These are phyloP conservation scores for Parachlorella kessleri DNA, from an alignment of 139 green algal species.

Conservation along the genomic window DNA sequence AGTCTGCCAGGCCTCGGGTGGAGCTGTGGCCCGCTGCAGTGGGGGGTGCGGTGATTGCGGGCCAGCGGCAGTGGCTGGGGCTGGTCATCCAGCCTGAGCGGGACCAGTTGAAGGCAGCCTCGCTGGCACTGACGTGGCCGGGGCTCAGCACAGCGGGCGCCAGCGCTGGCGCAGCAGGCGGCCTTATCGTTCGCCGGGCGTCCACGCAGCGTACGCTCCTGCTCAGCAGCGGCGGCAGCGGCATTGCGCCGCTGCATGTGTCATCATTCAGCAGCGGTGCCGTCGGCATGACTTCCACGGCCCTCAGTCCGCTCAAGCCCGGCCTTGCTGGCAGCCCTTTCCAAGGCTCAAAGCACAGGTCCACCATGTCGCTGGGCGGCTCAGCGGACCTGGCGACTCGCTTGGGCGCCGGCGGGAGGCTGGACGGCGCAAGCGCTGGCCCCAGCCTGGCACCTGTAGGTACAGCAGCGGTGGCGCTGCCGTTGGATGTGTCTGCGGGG, in stretches of 20 bases:
- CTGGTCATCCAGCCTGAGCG: conserved; percentile 40
- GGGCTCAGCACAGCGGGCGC: no score
- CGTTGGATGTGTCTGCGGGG: no score
- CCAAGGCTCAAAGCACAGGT: no score
- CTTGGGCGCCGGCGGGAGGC: background rate
- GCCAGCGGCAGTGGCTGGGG: conserved; percentile 56
- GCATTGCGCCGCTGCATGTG: no score
- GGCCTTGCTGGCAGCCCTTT: background rate
- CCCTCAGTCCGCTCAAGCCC: background rate
- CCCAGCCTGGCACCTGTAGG: background rate
- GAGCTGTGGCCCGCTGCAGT: conserved; percentile 18
- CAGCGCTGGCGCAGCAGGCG: background rate
- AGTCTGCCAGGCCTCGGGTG: conserved; percentile 25
- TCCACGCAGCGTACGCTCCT: background rate
- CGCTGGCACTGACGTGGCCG: conserved; percentile 29
- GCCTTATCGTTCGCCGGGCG: no score
- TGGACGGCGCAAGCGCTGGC: background rate
- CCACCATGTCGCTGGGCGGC: no score
- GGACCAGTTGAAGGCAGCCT: conserved; percentile 24
- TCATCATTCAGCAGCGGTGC: background rate
- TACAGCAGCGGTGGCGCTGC: background rate
- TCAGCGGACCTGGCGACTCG: background rate
- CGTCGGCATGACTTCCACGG: background rate
- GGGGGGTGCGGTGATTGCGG: conserved; percentile 40
- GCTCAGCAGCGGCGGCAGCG: no score